Evolutionary conservation across 176 grass and related monocot species (phyloP).

Genomic region (Aegilops tauschii): DNA sequence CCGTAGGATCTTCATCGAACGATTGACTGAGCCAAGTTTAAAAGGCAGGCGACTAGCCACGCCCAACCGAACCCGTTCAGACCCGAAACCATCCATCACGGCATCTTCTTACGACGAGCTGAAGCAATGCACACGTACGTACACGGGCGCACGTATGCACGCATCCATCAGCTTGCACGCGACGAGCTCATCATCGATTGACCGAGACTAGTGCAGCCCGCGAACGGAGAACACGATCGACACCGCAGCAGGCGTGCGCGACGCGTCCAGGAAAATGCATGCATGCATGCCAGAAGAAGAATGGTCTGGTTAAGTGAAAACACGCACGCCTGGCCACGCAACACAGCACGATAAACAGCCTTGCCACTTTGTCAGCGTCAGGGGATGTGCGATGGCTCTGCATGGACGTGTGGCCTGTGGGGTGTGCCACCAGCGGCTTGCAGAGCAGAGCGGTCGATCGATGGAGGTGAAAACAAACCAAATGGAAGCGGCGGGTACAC

Average conservation of each 20-base stretch:
- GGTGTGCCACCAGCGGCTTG: not conserved
- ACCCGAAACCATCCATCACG: too few species aligned
- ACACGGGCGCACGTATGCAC: not conserved
- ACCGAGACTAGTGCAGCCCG: not conserved
- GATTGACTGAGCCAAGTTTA: too few species aligned
- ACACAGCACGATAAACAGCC: not conserved
- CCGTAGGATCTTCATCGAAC: too few species aligned
- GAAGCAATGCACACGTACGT: not conserved
- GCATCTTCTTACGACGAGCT: too few species aligned
- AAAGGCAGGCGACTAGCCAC: too few species aligned
- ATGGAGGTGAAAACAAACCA: not conserved
- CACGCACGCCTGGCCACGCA: too few species aligned
- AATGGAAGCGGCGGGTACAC: not conserved
- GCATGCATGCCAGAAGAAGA: too few species aligned
- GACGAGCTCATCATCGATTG: not conserved
- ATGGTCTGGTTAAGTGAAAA: too few species aligned
- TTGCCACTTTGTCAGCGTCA: not conserved
- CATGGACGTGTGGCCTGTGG: not conserved
- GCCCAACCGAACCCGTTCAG: too few species aligned
- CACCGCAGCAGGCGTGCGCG: too few species aligned
- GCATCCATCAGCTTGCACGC: not conserved
- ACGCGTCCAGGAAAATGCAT: not conserved
- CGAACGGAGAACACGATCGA: not conserved
- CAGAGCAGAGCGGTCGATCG: too few species aligned
- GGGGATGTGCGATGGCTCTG: too few species aligned